Base-by-base conservation (phyloP, 352 stramenopile genomes). In the Phytophthora multivora region DNA sequence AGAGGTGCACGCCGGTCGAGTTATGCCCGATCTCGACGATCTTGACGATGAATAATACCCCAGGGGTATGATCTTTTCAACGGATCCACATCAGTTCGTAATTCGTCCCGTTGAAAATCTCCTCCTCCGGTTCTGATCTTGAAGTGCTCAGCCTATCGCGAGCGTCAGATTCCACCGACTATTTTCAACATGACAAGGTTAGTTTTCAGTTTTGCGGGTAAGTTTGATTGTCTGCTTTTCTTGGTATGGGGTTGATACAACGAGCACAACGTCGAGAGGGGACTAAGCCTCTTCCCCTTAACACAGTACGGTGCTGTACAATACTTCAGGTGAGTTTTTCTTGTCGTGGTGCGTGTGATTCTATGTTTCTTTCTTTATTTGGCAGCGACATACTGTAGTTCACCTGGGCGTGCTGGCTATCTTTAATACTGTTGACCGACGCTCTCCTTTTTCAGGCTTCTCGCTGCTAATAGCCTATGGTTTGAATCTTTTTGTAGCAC, bases 11-110 rank as follows among this genome's bases (percentile, higher is more conserved):
- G 61, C 73, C 7, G 79, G 77, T 18, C 79, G 79, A 35, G 69
- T 84, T 21, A 76, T 90, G 71, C 80, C 83, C 1, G 68, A 77
- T 47, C 50, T 90, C 36, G 77, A 80, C 43, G 74, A 78, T 36
- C 15, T 76, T 12, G 72, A 82, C 18, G 69, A 82, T 4, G 66
- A 79, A 23, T 59, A 60, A 52, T 36, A 40, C 18, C 13, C 11
- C 7, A 35, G 45, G n/a, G 35, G 18, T 43, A 25, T 6, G 25
- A 28, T 61, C 43, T 57, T n/a, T 53, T 48, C 45, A 67, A 71
- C 50, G 58, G 50, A 68, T 43, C 45, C n/a, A 13, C 21, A 25
- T 35, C 43, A 56, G 21, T 56, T 66, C 48, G 35, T 66, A 59
- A 59, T 33, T 13, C 28, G 51, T 39, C 21, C 28, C 49, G 26